Evolutionary conservation across 768 basidiomycete species (phyloP), one percentile per base, ranked within the genome.

Genomic region (Russula virescens): DNA sequence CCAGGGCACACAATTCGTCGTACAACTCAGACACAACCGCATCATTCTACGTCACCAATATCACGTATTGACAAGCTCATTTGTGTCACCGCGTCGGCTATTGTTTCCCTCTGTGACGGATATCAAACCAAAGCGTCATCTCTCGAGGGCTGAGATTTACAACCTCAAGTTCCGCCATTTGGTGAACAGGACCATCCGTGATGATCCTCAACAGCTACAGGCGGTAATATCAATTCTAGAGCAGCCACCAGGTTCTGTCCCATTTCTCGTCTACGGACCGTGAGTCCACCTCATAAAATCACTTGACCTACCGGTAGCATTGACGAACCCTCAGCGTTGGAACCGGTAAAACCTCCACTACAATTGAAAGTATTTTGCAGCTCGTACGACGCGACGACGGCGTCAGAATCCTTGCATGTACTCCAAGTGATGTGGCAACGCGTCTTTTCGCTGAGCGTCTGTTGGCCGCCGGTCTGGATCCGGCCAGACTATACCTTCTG

Each of bases 251-350:
- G 83, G 85, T 0, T 77, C 79, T 5, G 69, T 76, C 1, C 85
- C 85, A 0, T 86, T 87, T 66, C 71, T 84, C 21, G 73, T 87
- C n/a, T 86, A 83, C 70, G 85, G 85, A n/a, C 85, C 84, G 82
- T 84, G 69, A 70, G 84, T 73, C 1, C 2, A 34, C 26, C n/a
- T 14, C 11, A 14, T 14, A 26, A 25, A 35, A 3, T 31, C 23
- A 14, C 19, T 43, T 38, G n/a, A 38, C 13, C 19, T 8, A 11
- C 2, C 26, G 9, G 42, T 19, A 8, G 28, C 25, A 40, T 11
- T 63, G 46, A 34, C 19, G 5, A 14, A 23, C 9, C 26, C 14
- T 25, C n/a, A 79, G 78, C 1, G 78, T 78, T 0, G 78, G 78
- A 0, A 77, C 76, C 3, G 76, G 76, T 14, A 77, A 77, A 64